Evolutionary conservation across 331 rosid species (phyloP).

Genomic region (Erythrophleum ivorense): DNA sequence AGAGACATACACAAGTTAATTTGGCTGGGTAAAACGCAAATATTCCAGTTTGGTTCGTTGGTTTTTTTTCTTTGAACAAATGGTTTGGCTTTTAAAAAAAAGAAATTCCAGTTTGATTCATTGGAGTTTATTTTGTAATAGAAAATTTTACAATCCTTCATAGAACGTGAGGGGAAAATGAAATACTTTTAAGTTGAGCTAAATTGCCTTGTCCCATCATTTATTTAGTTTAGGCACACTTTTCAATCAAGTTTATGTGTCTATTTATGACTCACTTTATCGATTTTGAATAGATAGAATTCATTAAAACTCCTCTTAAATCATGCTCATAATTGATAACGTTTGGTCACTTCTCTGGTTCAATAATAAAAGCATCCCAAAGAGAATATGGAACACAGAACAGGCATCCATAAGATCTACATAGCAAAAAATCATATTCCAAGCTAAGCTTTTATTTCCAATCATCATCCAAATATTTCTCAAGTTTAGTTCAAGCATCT

Average conservation of each 20-base stretch:
- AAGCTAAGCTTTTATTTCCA: slow-evolving; percentile 48
- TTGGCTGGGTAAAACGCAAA: background rate
- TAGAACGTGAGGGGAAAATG: background rate
- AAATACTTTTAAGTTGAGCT: background rate
- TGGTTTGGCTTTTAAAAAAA: no score
- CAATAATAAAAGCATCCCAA: background rate
- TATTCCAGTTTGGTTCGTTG: background rate
- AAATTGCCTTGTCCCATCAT: no score
- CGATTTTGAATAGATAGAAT: no score
- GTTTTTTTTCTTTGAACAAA: background rate
- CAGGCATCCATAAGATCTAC: background rate
- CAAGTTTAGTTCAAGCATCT: slow-evolving; percentile 24
- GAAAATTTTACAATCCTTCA: background rate
- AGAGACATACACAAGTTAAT: background rate
- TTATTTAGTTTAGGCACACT: no score
- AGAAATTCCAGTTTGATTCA: background rate
- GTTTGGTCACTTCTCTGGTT: background rate
- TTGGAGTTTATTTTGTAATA: background rate
- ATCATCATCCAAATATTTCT: slow-evolving; percentile 40
- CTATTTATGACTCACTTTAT: no score
- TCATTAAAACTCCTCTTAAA: no score
- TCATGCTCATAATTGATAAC: background rate
- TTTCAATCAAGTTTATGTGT: no score
- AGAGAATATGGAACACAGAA: background rate
- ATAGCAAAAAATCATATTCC: background rate